Conservation (phyloP, 129 eudicot species). For the Centaurea solstitialis region DNA sequence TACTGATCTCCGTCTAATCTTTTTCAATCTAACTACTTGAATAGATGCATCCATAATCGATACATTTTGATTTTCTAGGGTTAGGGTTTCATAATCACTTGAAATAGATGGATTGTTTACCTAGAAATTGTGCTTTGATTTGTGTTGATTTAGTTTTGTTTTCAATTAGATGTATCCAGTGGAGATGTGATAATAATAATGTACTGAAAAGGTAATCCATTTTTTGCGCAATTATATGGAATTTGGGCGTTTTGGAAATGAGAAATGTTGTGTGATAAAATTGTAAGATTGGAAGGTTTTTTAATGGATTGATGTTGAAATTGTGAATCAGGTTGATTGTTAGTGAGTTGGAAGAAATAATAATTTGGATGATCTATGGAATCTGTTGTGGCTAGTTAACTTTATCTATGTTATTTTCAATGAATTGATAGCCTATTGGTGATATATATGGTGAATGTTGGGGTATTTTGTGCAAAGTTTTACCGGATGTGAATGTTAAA, state of each 20-base stretch:
- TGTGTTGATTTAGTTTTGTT: neutral
- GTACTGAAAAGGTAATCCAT: neutral
- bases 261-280: neutral
- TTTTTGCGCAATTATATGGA: neutral
- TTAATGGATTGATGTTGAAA: neutral
- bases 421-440: neutral
- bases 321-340: constrained; percentile 8
- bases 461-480: constrained; percentile 2
- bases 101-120: neutral
- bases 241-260: constrained; percentile 4
- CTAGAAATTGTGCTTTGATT: neutral
- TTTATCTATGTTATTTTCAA: neutral
- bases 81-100: constrained; percentile 6
- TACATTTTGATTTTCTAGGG: constrained; percentile 25
- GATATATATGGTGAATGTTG: neutral
- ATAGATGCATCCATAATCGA: neutral
- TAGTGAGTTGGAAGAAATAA: neutral
- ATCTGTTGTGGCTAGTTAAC: neutral
- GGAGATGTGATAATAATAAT: neutral
- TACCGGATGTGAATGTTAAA: neutral
- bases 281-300: neutral
- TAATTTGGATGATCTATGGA: neutral
- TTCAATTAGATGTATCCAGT: neutral
- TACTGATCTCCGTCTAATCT: neutral
- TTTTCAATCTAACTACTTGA: neutral